Evolutionary conservation across 129 eudicot genomes (phyloP), one percentile per base, ranked within the genome.

Genomic region (Escallonia herrerae): DNA sequence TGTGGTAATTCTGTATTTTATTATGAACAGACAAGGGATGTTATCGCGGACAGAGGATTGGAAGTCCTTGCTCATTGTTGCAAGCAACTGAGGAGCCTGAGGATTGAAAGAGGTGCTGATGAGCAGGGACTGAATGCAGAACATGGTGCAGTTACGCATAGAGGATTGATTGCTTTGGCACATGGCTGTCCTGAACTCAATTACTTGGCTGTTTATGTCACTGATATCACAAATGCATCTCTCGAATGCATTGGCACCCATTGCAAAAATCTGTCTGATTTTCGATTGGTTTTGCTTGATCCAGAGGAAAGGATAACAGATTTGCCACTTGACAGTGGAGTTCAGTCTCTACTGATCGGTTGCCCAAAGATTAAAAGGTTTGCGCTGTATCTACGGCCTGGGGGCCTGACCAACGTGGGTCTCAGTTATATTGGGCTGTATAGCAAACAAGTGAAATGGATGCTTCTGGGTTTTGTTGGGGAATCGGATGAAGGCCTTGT

Each of bases 401-500:
- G 77, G 15, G 77, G 81, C 22, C 54, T 77, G 73, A 77, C 77
- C 11, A 69, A 72, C 40, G 50, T 37, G 58, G 81, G 81, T 8
- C 73, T 77, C 40, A n/a, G 65, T 14, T 77, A 66, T 40, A 47
- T 77, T 6, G 81, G 77, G 10, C 45, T 44, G 77, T 72, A 58
- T 50, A 66, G 77, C 50, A 69, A 47, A 42, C 65, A 77, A 46
- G 65, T 77, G 38, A 71, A 60, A 58, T 71, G 77, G 81, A 77
- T 77, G 81, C 81, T 71, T 65, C 46, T 77, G 56, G 81, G 81
- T 13, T 65, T 57, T 41, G 73, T 77, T 33, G 81, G 77, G 53
- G 73, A 66, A 43, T 65, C 81, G 1, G 81, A 77, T 71, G 81
- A 43, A 43, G 77, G 81, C 3, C 76, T 77, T 40, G 14, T 71